phyloP scores from a whole-genome alignment of 441 rosid species.

The Sinapis alba region DNA sequence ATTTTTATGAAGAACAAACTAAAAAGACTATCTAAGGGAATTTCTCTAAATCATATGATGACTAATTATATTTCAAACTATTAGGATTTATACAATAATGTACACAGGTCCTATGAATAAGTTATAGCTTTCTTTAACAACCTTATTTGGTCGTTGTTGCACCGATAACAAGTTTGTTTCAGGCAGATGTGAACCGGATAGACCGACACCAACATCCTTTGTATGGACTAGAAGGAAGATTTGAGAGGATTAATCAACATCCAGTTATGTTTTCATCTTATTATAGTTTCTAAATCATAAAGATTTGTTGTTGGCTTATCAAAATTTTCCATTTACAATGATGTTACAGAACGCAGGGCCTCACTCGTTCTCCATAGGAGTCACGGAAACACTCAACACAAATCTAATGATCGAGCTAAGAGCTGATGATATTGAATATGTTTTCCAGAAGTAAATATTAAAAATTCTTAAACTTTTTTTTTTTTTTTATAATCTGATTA shows the following conservation, averaged over 20 bases:
- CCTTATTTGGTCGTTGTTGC: not conserved
- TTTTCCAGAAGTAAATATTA: conserved; percentile 71
- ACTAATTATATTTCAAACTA: not conserved
- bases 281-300: conserved; percentile 14
- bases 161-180: conserved; percentile 33
- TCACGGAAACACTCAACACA: conserved; percentile 88
- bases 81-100: not conserved
- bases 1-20: too few species aligned
- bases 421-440: conserved; percentile 96
- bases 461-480: not conserved
- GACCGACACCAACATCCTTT: conserved; percentile 70
- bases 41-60: not conserved
- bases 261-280: conserved; percentile 62
- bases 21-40: too few species aligned
- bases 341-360: conserved; percentile 75
- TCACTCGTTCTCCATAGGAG: conserved; percentile 89
- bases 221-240: conserved; percentile 85
- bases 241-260: conserved; percentile 93
- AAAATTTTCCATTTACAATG: conserved; percentile 2
- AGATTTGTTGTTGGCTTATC: not conserved
- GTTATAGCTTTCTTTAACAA: not conserved
- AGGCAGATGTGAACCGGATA: conserved; percentile 87
- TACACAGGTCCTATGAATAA: conserved; percentile 20
- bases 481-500: not conserved
- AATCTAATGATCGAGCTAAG: conserved; percentile 79